These are phyloP conservation scores for Candida parachauliodes DNA, from an alignment of 805 yeast genomes.

Conservation along the genomic window DNA sequence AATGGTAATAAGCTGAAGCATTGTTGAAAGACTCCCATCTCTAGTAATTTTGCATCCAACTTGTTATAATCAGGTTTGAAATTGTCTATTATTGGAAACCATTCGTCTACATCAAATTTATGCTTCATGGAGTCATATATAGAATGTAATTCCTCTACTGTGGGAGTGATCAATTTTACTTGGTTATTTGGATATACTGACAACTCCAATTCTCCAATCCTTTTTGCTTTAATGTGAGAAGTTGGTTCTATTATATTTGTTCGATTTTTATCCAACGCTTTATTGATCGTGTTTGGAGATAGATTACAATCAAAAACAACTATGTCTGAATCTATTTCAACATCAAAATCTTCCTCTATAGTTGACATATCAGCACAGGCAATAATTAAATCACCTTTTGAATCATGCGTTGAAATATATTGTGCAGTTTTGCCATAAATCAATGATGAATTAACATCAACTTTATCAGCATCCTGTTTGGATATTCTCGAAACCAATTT, in stretches of 20 bases:
- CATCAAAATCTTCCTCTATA: constrained; percentile 44
- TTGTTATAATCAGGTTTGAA: constrained; percentile 38
- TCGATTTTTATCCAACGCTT: constrained; percentile 24
- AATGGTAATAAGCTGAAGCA: constrained; percentile 72
- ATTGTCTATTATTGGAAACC: constrained; percentile 73
- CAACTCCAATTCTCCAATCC: constrained; percentile 39
- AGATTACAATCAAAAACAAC: constrained; percentile 71
- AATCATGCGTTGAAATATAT: constrained; percentile 66
- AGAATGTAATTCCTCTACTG: constrained; percentile 54
- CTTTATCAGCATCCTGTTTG: constrained; percentile 50
- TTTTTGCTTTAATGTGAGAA: constrained; percentile 57
- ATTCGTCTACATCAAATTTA: constrained; percentile 46
- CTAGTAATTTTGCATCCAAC: constrained; percentile 34
- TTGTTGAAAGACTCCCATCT: constrained; percentile 57
- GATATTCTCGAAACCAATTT: constrained; percentile 61
- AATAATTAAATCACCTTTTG: constrained; percentile 58
- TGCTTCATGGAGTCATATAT: constrained; percentile 49
- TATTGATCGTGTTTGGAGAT: constrained; percentile 37
- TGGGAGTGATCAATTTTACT: constrained; percentile 61
- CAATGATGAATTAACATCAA: constrained; percentile 38
- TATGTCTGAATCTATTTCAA: constrained; percentile 46
- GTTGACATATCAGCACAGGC: constrained; percentile 88
- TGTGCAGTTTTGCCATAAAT: constrained; percentile 55
- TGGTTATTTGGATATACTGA: constrained; percentile 46
- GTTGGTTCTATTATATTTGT: constrained; percentile 71